Conservation (phyloP, 495 filamentous ascomycete species). For the Sporormia fimetaria region DNA sequence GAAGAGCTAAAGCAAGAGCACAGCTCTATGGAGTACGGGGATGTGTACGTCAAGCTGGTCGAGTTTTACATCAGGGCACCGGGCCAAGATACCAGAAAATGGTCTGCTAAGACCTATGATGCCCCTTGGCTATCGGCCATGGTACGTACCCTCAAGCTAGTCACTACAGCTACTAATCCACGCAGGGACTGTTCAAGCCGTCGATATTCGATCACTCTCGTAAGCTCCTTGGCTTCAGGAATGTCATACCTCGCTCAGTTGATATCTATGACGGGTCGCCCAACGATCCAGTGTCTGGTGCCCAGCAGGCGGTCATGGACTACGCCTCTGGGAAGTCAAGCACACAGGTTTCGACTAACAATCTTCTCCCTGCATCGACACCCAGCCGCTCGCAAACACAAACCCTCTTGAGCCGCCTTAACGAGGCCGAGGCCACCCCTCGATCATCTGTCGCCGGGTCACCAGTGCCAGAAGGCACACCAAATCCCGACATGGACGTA, state of each 20-base stretch:
- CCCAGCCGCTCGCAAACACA: slow-evolving; percentile 28
- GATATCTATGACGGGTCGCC: slow-evolving; percentile 86
- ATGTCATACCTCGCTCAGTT: slow-evolving; percentile 69
- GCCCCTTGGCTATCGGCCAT: slow-evolving; percentile 83
- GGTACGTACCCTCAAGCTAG: slow-evolving; percentile 34
- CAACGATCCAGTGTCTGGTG: slow-evolving; percentile 78
- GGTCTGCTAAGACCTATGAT: slow-evolving; percentile 89
- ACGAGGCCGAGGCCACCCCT: slow-evolving; percentile 56
- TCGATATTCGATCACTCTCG: slow-evolving; percentile 66
- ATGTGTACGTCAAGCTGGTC: slow-evolving; percentile 66
- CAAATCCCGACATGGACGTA: slow-evolving; percentile 45
- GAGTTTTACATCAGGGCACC: slow-evolving; percentile 84
- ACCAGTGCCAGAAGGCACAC: slow-evolving; percentile 59
- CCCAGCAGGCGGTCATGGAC: slow-evolving; percentile 60
- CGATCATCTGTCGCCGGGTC: slow-evolving; percentile 77
- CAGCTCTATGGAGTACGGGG: slow-evolving; percentile 74
- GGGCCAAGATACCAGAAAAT: slow-evolving; percentile 80
- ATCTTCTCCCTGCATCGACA: slow-evolving; percentile 41
- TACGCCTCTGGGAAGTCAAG: slow-evolving; percentile 36
- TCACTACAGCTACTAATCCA: slow-evolving; percentile 4
- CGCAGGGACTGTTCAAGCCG: slow-evolving; percentile 58
- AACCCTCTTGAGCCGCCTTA: slow-evolving; percentile 44
- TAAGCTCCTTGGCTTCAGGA: slow-evolving; percentile 68
- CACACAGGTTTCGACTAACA: slow-evolving; percentile 27
- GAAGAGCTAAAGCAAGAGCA: slow-evolving; percentile 89